Evolutionary conservation across 345 rosid species (phyloP).

Genomic region (Moricandia moricandioides): DNA sequence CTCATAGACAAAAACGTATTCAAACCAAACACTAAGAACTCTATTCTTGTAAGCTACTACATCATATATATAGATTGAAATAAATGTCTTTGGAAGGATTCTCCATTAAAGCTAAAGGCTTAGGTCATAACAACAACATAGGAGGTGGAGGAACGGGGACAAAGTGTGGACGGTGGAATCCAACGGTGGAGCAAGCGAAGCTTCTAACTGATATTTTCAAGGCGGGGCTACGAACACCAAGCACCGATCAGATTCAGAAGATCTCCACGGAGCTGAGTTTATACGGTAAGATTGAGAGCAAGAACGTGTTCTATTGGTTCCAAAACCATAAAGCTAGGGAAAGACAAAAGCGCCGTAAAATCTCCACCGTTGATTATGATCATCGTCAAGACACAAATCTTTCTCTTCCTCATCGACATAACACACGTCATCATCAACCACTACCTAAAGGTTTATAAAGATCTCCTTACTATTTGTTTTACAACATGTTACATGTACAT

Average conservation of each 20-base stretch:
- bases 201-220: slow-evolving; percentile 80
- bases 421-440: slow-evolving; percentile 4
- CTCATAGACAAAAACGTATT: slow-evolving; percentile 1
- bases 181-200: slow-evolving; percentile 87
- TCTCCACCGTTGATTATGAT: slow-evolving; percentile 47
- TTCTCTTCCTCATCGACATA: background rate
- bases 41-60: slow-evolving; percentile 8
- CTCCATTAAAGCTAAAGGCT: slow-evolving; percentile 50
- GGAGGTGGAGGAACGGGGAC: slow-evolving; percentile 59
- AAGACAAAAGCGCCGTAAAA: slow-evolving; percentile 83
- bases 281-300: slow-evolving; percentile 95
- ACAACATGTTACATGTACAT: background rate
- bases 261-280: slow-evolving; percentile 83
- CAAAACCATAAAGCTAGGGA: slow-evolving; percentile 98
- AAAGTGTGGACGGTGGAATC: slow-evolving; percentile 97
- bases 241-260: slow-evolving; percentile 95
- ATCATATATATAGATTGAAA: background rate
- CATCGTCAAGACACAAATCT: slow-evolving; percentile 26
- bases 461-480: background rate
- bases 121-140: slow-evolving; percentile 23
- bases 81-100: slow-evolving; percentile 64
- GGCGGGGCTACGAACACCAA: slow-evolving; percentile 93
- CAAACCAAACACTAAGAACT: slow-evolving; percentile 25
- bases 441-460: slow-evolving; percentile 18
- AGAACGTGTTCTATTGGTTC: slow-evolving; percentile 95